Percentiles rank a stretch among this genome's conserved stretches.
These are phyloP conservation scores for Xerocomellus chrysenteron DNA, from an alignment of 768 basidiomycete species.

Conservation along the genomic window DNA sequence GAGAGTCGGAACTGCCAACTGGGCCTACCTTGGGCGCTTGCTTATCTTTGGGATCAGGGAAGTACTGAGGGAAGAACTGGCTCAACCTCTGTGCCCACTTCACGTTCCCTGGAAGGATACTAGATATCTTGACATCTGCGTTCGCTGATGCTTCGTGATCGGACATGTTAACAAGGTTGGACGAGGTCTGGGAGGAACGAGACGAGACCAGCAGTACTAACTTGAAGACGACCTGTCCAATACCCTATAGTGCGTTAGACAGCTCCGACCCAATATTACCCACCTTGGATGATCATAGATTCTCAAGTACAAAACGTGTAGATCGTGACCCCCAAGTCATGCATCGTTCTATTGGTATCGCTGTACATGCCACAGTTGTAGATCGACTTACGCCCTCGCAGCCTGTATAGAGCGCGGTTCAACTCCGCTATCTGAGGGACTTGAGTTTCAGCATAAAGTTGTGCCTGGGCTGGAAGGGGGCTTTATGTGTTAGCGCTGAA, in stretches of 20 bases:
- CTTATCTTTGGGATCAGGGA: conserved; percentile 4
- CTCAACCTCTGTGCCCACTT: conserved; percentile 23
- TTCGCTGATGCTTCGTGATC: neutral
- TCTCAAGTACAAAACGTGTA: neutral
- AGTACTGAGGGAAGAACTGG: conserved; percentile 23
- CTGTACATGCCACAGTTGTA: neutral
- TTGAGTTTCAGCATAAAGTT: neutral
- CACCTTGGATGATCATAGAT: neutral
- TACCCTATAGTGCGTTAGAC: neutral
- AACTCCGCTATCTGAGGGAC: neutral
- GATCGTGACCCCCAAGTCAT: neutral
- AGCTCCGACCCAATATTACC: neutral
- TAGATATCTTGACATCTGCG: neutral
- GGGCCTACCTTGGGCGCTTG: conserved; percentile 24
- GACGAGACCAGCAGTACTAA: neutral
- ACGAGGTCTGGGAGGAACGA: neutral
- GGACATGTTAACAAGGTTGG: neutral
- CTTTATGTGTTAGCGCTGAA: neutral
- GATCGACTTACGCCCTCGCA: neutral
- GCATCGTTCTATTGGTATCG: neutral
- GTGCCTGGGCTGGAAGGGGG: neutral
- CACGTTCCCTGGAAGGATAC: conserved; percentile 10
- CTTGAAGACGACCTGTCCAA: neutral
- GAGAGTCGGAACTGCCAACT: neutral
- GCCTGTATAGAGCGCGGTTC: neutral